Percentiles rank a stretch among this genome's conserved stretches.
Conservation (phyloP, 176 grass and related monocot species). For the Calamus simplicifolius region DNA sequence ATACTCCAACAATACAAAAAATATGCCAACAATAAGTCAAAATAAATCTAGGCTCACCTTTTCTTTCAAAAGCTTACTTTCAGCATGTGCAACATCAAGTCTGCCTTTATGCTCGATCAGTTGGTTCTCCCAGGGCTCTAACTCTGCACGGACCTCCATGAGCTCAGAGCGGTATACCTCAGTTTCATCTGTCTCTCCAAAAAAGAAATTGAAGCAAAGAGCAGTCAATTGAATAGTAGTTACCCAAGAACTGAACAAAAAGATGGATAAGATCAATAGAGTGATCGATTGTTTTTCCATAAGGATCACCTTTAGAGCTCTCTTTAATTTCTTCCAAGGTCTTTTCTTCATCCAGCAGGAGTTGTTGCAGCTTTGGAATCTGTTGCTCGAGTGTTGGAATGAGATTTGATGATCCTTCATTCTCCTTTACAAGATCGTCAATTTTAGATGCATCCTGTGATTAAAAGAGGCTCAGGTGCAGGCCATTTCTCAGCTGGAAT, state of each 20-base stretch:
- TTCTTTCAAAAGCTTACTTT: constrained; percentile 75
- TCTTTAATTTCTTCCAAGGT: constrained; percentile 69
- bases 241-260: not conserved
- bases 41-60: constrained; percentile 35
- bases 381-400: constrained; percentile 76
- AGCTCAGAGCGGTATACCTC: constrained; percentile 68
- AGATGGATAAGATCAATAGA: constrained; percentile 1
- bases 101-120: constrained; percentile 93
- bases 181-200: constrained; percentile 55
- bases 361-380: constrained; percentile 69
- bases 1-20: no score
- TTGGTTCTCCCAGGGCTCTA: constrained; percentile 95
- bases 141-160: constrained; percentile 62
- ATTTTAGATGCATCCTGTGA: constrained; percentile 61
- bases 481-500: not conserved
- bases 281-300: not conserved
- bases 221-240: constrained; percentile 2
- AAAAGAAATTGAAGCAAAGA: constrained; percentile 2
- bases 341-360: constrained; percentile 66
- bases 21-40: no score
- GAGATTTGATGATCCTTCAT: constrained; percentile 58
- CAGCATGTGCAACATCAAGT: constrained; percentile 72
- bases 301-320: constrained; percentile 60
- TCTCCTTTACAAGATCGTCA: constrained; percentile 51
- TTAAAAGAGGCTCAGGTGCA: constrained; percentile 1